These are phyloP conservation scores for Didymella segeticola DNA, from an alignment of 2,329 filamentous ascomycete species.

Conservation along the genomic window DNA sequence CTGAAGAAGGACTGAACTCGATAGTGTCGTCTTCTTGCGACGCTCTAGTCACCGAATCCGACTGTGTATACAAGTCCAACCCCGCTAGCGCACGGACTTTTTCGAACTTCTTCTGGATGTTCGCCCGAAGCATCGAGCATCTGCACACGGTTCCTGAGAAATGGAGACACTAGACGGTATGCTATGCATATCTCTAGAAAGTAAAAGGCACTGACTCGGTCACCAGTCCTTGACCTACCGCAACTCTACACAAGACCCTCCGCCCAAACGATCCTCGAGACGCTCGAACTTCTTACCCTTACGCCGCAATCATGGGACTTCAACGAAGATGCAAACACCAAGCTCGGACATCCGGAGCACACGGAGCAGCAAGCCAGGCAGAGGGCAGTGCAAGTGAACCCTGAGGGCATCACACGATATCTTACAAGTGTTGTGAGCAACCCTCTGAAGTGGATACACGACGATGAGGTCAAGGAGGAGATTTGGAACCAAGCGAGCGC, in stretches of 20 bases:
- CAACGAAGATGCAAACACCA: conserved; percentile 48
- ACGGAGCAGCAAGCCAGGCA: conserved; percentile 14
- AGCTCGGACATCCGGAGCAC: conserved; percentile 41
- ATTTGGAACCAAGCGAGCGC: conserved; percentile 82
- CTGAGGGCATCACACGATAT: conserved; percentile 66
- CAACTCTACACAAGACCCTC: conserved; percentile 80
- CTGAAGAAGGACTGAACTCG: conserved; percentile 55
- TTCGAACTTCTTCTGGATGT: conserved; percentile 19
- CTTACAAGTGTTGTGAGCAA: conserved; percentile 73
- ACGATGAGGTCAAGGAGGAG: conserved; percentile 69
- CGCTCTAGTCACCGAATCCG: background rate
- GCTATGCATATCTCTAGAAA: background rate
- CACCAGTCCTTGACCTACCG: conserved; percentile 75
- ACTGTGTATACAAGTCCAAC: conserved; percentile 10
- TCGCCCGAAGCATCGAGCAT: background rate
- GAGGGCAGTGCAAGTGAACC: conserved; percentile 37
- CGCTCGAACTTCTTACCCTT: conserved; percentile 70
- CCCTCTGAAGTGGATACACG: conserved; percentile 70
- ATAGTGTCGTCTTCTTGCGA: background rate
- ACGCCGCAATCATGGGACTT: conserved; percentile 73
- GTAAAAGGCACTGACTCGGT: conserved; percentile 17
- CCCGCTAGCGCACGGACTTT: conserved; percentile 28
- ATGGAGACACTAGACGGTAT: conserved; percentile 43
- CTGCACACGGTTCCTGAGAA: background rate
- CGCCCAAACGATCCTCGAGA: conserved; percentile 66